phyloP scores from a whole-genome alignment of 1,284 basidiomycete genomes.

The Rhodotorula glutinis region DNA sequence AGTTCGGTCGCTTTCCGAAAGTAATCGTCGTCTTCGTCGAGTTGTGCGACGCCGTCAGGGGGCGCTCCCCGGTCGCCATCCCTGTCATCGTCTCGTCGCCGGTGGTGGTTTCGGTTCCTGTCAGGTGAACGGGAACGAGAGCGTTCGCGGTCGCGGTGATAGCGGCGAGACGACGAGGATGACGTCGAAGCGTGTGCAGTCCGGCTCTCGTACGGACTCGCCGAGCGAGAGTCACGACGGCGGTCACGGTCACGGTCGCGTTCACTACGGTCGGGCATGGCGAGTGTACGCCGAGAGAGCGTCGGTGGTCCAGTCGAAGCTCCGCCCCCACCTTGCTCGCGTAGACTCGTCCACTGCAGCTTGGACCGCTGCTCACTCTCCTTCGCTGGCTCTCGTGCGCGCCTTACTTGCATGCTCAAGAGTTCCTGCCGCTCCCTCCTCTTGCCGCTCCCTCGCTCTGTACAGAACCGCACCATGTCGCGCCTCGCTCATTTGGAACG shows the following conservation, averaged over 20 bases:
- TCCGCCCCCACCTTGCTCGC: too few relatives aligned
- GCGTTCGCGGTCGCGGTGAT: neutral
- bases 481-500: constrained; percentile 8
- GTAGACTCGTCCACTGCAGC: too few relatives aligned
- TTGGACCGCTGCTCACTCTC: too few relatives aligned
- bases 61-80: constrained; percentile 7
- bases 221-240: neutral
- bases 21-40: constrained; percentile 23
- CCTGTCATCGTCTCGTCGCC: neutral
- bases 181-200: too few relatives aligned
- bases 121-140: constrained; percentile 5
- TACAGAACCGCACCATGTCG: neutral
- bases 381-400: neutral
- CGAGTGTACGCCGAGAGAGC: neutral
- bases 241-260: neutral
- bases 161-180: neutral
- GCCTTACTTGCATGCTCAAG: neutral
- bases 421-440: neutral
- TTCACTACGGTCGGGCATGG: too few relatives aligned
- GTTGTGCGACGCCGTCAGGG: constrained; percentile 11
- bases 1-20: constrained; percentile 37
- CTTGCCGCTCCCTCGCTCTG: too few relatives aligned
- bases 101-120: neutral
- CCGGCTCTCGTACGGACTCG: neutral
- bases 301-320: neutral